Evolutionary conservation across 139 green algal species (phyloP), one percentile per base, ranked within the genome.

Genomic region (Chlamydomonas asymmetrica): DNA sequence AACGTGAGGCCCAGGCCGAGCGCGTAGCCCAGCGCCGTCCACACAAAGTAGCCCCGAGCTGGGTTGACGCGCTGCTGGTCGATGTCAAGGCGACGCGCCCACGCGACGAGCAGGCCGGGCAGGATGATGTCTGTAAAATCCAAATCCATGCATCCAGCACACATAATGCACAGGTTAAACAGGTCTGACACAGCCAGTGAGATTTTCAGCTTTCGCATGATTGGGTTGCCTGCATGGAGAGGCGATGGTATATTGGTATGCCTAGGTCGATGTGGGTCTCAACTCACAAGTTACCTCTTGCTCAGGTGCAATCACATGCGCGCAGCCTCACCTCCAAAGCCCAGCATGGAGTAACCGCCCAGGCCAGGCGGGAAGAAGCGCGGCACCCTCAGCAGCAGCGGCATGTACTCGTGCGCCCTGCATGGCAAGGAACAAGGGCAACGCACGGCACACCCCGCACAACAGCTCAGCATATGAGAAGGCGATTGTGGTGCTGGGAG

Each of bases 331-430:
- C n/a, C 49, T 4, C 63, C 73, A 37, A 87, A 84, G 16, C 82
- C 84, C 18, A 89, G 74, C 60, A 89, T 69, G n/a, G 65, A 80
- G 74, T 85, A 86, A 27, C 67, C 80, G 8, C 80, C 84, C 8
- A 78, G 56, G 16, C 79, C 63, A 37, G 16, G 60, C 49, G 35
- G 61, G 59, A 56, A 73, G 64, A 37, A 95, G 57, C 81, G 65
- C 29, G 95, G 95, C 25, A 97, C 84, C 3, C 85, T 82, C 38
- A 98, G 82, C 62, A 97, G 72, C 90, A 98, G 96, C 25, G 94
- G 95, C 61, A 98, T 71, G 39, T 64, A 71, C 78, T 86, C 84
- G 27, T 80, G 8, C 5, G 59, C 8, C 7, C n/a, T n/a, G n/a
- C n/a, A n/a, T n/a, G n/a, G n/a, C n/a, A n/a, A n/a, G n/a, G n/a